Evolutionary conservation across 768 basidiomycete genomes (phyloP), one percentile per base, ranked within the genome.

Genomic region (Termitomyces sp.): DNA sequence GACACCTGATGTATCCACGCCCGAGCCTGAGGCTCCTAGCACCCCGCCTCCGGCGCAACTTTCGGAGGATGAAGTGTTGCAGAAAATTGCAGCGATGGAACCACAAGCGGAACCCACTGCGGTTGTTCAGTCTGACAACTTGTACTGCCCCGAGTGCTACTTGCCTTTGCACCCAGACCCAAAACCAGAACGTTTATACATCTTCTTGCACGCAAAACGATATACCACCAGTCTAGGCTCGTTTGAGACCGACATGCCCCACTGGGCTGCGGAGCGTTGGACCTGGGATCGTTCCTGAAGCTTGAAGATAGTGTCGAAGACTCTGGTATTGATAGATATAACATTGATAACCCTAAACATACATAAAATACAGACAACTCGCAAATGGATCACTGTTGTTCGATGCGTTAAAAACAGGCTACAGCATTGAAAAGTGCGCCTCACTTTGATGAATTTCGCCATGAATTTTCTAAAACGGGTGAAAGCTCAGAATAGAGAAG

Each of bases 91-190:
- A 42, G 62, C 64, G 12, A 76, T 73, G 67, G 70, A 74, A 59
- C 73, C 78, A 5, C 69, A 75, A 26, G 63, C 72, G 4, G 75
- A 75, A 61, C 63, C 75, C 22, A 79, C 76, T 18, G 71, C 70
- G 5, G 64, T 72, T 30, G 66, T 74, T 40, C 66, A 75, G 51
- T 68, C 69, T 14, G 77, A 81, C 39, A 76, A 78, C 55, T 66
- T 80, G 20, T 97, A 93, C 73, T 99, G 96, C 69, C 78, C 83
- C 1, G 91, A 93, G 68, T 99, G 96, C 69, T 98, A 91, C 71
- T 77, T 97, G 46, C 97, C 97, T 16, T 74, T 98, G 26, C 87
- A 95, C 57, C 93, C 94, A 12, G 97, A 99, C 72, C 97, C 96
- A 2, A 85, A 84, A 66, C 95, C 95, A 2, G 93, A 95, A 69